Base-by-base conservation (phyloP, 139 green algal genomes). In the Closterium sp. region DNA sequence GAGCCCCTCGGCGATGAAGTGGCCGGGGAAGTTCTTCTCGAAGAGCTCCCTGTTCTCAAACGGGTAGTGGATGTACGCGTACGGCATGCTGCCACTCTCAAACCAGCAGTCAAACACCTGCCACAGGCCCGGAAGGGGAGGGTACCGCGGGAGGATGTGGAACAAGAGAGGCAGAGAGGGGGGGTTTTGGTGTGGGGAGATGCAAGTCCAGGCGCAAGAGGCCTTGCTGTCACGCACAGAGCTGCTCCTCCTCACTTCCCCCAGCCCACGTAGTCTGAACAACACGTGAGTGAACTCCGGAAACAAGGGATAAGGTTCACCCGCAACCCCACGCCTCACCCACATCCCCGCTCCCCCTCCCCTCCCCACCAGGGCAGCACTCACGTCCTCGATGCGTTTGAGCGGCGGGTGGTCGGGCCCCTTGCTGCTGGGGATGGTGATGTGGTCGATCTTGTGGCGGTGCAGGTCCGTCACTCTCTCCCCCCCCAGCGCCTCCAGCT, bases 61-160 rank as follows among this genome's bases (percentile, higher is more conserved):
- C 42, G 98, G 98, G 94, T 99, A 99, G 96, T 99, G 98, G 95
- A 97, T 91, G 85, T 98, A 96, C 21, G 94, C 98, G 92, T 99
- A 99, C 9, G 98, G 98, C 98, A 99, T 99, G 91, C 93, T 96
- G 34, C 98, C 98, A 9, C 89, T 97, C 96, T 99, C 98, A 94
- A 99, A 99, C 98, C 98, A 99, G 96, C 98, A 99, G 95, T 99
- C 98, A 95, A 99, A 99, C n/a, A 99, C 98, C 89, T 94, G 92
- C 79, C 17, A 10, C 19, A 0, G 84, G 9, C 85, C 32, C 5
- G 85, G 1, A 29, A 9, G 32, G 22, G n/a, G n/a, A 89, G 19
- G 31, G 22, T 9, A 34, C 3, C 4, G 79, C 79, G 27, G 24
- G 27, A 86, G 79, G 24, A 28, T 86, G 79, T 50, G 38, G 38